Percentiles rank a stretch among this genome's conserved stretches.
Evolutionary conservation across 2,329 filamentous ascomycete genomes (phyloP).

Genomic region (Amauroascus verrucosus): DNA sequence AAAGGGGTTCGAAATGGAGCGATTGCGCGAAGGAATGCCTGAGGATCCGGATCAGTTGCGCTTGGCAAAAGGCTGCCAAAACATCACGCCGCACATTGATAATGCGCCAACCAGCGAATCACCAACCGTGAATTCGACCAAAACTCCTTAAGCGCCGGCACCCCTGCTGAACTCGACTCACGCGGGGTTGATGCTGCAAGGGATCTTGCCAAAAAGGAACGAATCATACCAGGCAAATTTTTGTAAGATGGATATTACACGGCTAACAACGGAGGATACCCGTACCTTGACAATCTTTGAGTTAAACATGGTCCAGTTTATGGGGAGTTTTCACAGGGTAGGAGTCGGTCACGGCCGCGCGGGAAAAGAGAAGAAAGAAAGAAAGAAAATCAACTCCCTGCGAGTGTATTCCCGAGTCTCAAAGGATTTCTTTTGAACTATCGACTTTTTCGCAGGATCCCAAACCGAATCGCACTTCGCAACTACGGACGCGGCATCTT

Average conservation of each 20-base stretch:
- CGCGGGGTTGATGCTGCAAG: not conserved
- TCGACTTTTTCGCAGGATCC: not conserved
- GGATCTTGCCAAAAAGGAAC: not conserved
- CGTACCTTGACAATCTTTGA: not conserved
- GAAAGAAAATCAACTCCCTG: not conserved
- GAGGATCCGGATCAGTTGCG: not conserved
- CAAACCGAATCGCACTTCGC: not conserved
- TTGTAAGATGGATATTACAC: not conserved
- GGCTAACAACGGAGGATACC: not conserved
- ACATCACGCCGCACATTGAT: not conserved
- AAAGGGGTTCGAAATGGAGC: not conserved
- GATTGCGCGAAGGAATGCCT: not conserved
- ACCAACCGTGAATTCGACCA: not conserved
- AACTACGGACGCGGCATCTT: not conserved
- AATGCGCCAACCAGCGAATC: constrained; percentile 6
- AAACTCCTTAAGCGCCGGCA: not conserved
- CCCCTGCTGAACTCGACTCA: not conserved
- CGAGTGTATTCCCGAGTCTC: not conserved
- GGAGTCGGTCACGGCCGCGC: not conserved
- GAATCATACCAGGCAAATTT: not conserved
- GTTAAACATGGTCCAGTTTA: not conserved
- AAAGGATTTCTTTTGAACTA: not conserved
- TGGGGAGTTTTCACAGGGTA: not conserved
- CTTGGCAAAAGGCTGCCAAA: not conserved
- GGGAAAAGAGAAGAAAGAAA: too few species aligned